Evolutionary conservation across 176 grass and related monocot genomes (phyloP), one percentile per base, ranked within the genome.

Genomic region (Cenchrus fungigraminus): DNA sequence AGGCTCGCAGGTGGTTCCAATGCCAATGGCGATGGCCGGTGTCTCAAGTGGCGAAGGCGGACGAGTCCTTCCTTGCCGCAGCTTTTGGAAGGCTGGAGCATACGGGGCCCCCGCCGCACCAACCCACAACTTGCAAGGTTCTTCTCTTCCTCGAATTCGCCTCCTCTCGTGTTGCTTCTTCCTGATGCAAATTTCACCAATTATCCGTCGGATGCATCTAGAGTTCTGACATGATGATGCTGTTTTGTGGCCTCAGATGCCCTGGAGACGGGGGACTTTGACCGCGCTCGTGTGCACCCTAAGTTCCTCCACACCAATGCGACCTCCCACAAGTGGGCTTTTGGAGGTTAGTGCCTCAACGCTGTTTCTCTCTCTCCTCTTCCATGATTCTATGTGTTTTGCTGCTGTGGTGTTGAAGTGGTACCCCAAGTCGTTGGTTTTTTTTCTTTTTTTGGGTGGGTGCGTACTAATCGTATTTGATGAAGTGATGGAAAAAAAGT

Each of bases 221-320:
- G 8, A 9, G 8, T 46, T 9, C 45, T 46, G 45, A 46, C 45
- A 46, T 77, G 20, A 49, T 83, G 52, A 57, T 37, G 17, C 17
- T 37, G 46, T 49, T 60, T 66, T 55, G 42, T 72, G 76, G 67
- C 4, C 83, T 16, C 73, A 93, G 95, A 88, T 92, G 83, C 16
- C 19, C 68, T 88, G 11, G 85, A 93, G 55, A 77, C 83, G 12
- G 89, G 70, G 37, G 92, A 95, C 78, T 95, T 98, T 80, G 95
- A 98, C 28, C 93, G 89, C 9, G 93, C 93, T 20, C 87, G 91
- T 6, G 93, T 98, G 56, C 95, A 98, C 51, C 95, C 95, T 0
- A 98, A 98, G 85, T 98, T 98, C 62, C 87, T 98, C 45, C 95
- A 98, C 89, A 95, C 95, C 69, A 98, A 95, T 52, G 92, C 92